Conservation (phyloP, 2,329 filamentous ascomycete genomes). For the Penicillium crustosum region DNA sequence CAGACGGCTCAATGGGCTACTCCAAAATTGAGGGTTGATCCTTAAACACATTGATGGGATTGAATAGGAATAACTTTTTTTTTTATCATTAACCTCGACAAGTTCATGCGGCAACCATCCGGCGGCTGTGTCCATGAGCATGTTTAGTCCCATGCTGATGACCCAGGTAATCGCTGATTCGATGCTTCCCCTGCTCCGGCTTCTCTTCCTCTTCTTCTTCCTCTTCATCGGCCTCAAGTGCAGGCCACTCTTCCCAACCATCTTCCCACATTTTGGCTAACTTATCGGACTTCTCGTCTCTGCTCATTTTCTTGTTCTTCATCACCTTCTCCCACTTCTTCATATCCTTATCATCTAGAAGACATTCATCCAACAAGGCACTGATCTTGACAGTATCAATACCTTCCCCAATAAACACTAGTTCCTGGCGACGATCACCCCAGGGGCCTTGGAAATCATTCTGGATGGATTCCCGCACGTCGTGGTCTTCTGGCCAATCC, state of each 20-base stretch:
- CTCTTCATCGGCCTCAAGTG: constrained; percentile 43
- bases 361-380: constrained; percentile 57
- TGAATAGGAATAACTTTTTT: not conserved
- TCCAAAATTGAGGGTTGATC: not conserved
- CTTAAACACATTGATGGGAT: not conserved
- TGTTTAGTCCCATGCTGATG: constrained; percentile 19
- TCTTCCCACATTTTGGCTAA: constrained; percentile 58
- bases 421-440: constrained; percentile 69
- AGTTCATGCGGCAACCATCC: constrained; percentile 3
- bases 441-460: constrained; percentile 56
- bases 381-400: constrained; percentile 56
- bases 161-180: constrained; percentile 32
- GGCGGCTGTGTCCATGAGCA: constrained; percentile 19
- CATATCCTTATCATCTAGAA: constrained; percentile 63
- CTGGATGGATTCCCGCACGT: constrained; percentile 50
- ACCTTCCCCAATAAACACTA: constrained; percentile 71
- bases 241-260: constrained; percentile 58
- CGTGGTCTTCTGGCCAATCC: constrained; percentile 52
- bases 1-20: not conserved
- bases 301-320: constrained; percentile 40
- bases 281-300: constrained; percentile 47
- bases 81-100: not conserved
- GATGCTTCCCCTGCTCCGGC: constrained; percentile 30
- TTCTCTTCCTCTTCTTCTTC: constrained; percentile 29
- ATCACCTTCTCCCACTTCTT: constrained; percentile 56